Evolutionary conservation across 208 protist species (phyloP).

Genomic region (Endotrypanum monterogeii): DNA sequence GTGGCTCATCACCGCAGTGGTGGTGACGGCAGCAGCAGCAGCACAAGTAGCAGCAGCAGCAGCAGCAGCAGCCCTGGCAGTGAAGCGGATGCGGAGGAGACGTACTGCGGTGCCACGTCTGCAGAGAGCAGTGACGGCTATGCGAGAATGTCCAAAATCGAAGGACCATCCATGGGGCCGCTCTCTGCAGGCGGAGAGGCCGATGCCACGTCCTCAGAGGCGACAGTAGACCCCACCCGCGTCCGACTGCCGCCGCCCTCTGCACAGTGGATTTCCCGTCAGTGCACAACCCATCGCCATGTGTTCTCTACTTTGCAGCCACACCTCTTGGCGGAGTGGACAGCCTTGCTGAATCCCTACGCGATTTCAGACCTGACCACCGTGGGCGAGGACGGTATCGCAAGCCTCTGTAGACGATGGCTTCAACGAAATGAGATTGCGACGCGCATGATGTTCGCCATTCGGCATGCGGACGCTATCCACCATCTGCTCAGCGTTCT

Average conservation of each 20-base stretch:
- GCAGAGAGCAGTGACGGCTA: background rate
- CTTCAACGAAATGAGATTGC: constrained; percentile 41
- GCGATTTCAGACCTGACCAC: constrained; percentile 3
- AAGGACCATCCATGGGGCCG: background rate
- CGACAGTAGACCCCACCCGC: background rate
- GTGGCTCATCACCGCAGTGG: background rate
- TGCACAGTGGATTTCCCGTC: constrained; percentile 57
- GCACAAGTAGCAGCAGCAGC: background rate
- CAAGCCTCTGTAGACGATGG: constrained; percentile 13
- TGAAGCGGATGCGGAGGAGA: background rate
- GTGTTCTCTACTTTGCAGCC: constrained; percentile 43
- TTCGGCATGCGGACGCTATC: constrained; percentile 60
- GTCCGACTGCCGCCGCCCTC: constrained; percentile 32
- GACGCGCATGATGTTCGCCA: constrained; percentile 63
- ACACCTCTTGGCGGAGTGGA: constrained; percentile 15
- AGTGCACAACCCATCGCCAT: constrained; percentile 41
- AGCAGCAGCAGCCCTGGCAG: background rate
- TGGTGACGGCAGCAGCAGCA: constrained; percentile 20
- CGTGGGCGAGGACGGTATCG: background rate
- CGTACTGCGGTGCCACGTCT: background rate
- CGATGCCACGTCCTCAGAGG: background rate
- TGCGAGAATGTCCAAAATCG: background rate
- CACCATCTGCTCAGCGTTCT: constrained; percentile 70
- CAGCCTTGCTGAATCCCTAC: constrained; percentile 23
- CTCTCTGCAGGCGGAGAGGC: background rate